Base-by-base conservation (phyloP, 306 rosid genomes). In the Castanospermum australe region DNA sequence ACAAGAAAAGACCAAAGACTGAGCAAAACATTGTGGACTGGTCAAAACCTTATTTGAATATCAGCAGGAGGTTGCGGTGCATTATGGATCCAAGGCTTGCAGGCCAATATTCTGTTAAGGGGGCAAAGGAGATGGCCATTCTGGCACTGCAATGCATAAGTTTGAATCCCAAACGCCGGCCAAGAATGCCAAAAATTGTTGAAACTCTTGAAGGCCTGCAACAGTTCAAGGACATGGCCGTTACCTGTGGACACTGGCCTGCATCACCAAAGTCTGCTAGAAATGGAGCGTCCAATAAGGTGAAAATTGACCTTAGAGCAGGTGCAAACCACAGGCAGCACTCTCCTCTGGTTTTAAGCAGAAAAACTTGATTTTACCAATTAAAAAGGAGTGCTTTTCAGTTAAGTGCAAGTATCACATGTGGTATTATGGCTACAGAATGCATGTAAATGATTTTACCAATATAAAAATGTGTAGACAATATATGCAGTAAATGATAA, bases 1-100 rank as follows among this genome's bases (percentile, higher is more conserved):
- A 96, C 4, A 91, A 91, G 77, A 71, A 88, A 54, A 88, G 92
- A 73, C 89, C 91, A 78, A 96, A 93, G 78, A 76, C 85, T 3
- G 97, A 93, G 77, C 99, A 91, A 81, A 93, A 81, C 83, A 89
- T 96, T 4, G 95, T 91, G 55, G 99, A 93, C 61, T 96, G 99
- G 99, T 83, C 96, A 57, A 93, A 82, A 71, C 98, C 99, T 0
- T 91, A 90, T 82, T 76, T 96, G 73, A 85, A 65, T 2, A 91
- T 89, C 52, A 80, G 86, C 15, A 81, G 96, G 45, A 85, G 94
- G 75, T 45, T 91, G 83, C 75, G 92, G 17, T 89, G 54, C 72
- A 85, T 95, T 17, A 83, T 95, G 85, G 99, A 95, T 75, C 94
- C 94, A 44, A 92, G 94, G 56, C 90, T 95, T 59, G 82, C 84